phyloP scores from a whole-genome alignment of 2,329 filamentous ascomycete species.

The Zopfia rhizophila region DNA sequence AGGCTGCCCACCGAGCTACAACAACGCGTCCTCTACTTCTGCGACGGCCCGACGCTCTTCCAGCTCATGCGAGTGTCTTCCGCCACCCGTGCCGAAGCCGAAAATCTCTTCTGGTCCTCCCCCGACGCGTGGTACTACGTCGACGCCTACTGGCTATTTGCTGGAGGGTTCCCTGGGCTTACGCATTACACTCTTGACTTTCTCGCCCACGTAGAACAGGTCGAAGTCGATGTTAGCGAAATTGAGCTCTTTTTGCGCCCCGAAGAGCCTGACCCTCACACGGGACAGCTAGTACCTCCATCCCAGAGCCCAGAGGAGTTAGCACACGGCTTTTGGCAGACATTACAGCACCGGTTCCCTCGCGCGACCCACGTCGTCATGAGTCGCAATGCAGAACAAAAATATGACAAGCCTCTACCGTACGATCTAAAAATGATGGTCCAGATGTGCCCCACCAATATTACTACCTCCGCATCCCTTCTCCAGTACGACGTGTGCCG shows the following conservation, averaged over 20 bases:
- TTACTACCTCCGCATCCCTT: too few relatives aligned
- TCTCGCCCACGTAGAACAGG: constrained; percentile 8
- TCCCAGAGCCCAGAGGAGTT: too few relatives aligned
- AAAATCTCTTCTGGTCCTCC: constrained; percentile 21
- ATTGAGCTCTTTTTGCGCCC: too few relatives aligned
- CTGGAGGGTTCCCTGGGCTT: constrained; percentile 15
- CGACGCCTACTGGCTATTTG: constrained; percentile 19
- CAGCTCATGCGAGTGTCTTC: constrained; percentile 26
- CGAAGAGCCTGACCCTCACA: constrained; percentile 5
- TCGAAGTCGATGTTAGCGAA: constrained; percentile 16
- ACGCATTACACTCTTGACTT: constrained; percentile 10
- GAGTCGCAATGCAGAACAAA: too few relatives aligned
- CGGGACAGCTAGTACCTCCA: too few relatives aligned
- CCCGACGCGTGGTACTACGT: constrained; percentile 14
- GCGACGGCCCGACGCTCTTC: constrained; percentile 23
- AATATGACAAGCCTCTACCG: too few relatives aligned
- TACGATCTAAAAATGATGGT: too few relatives aligned
- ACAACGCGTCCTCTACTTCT: constrained; percentile 19
- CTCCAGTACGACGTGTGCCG: too few relatives aligned
- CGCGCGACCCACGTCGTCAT: constrained; percentile 17
- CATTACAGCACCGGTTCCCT: constrained; percentile 12
- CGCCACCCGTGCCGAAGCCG: constrained; percentile 14
- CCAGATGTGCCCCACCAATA: too few relatives aligned
- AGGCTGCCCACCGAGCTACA: constrained; percentile 25
- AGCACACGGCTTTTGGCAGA: constrained; percentile 8